phyloP scores from a whole-genome alignment of 1,284 basidiomycete species.

The Ceratobasidium sp. region DNA sequence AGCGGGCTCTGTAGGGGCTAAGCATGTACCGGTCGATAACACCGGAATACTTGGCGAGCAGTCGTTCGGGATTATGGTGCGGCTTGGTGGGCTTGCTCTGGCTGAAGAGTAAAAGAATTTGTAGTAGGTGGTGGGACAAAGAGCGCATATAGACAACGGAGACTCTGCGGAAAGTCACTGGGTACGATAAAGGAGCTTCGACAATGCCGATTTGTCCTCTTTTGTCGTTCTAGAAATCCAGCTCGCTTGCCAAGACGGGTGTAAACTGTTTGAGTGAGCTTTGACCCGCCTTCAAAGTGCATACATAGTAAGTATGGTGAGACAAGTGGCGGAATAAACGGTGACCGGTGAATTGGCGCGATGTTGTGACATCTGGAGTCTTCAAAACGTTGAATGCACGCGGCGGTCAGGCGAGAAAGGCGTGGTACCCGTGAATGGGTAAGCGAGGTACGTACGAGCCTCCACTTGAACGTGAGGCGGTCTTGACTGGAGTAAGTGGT shows the following conservation, averaged over 20 bases:
- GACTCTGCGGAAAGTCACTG: too few relatives aligned
- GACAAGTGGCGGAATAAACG: background rate
- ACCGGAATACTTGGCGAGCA: conserved; percentile 8
- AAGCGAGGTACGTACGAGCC: background rate
- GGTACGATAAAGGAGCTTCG: conserved; percentile 7
- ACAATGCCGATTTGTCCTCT: conserved; percentile 2
- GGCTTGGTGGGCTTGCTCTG: background rate
- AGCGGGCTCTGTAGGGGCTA: too few relatives aligned
- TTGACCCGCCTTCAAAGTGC: too few relatives aligned
- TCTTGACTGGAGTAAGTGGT: too few relatives aligned
- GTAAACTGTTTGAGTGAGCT: background rate
- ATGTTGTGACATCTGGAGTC: background rate
- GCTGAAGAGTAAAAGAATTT: background rate
- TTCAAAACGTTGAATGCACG: too few relatives aligned
- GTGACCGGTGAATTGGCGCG: background rate
- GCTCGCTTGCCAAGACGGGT: conserved; percentile 2
- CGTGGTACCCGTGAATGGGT: background rate
- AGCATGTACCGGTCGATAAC: too few relatives aligned
- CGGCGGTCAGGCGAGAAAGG: too few relatives aligned
- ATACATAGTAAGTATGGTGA: background rate
- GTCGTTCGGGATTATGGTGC: conserved; percentile 15
- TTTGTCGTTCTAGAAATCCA: conserved; percentile 14
- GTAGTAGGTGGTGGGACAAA: background rate
- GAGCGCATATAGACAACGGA: too few relatives aligned
- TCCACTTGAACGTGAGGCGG: too few relatives aligned